Conservation (phyloP, 2,329 filamentous ascomycete genomes). For the Ophiostoma perfectum region DNA sequence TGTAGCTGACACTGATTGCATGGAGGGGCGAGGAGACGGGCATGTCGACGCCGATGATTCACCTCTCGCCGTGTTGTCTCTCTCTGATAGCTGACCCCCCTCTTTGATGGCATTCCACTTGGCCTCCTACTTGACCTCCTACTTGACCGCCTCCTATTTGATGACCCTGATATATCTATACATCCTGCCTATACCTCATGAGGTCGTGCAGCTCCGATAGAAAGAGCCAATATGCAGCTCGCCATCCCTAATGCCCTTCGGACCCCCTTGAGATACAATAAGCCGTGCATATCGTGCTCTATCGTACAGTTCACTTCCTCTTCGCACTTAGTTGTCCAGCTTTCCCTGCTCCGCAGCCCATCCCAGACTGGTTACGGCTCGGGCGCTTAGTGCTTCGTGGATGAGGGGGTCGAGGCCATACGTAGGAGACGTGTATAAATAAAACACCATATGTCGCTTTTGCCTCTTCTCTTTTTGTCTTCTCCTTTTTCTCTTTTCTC, state of each 20-base stretch:
- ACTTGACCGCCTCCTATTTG: background rate
- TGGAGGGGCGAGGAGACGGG: background rate
- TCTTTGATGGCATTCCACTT: background rate
- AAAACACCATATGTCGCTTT: background rate
- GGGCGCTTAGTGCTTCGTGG: background rate
- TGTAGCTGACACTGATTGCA: too few species aligned
- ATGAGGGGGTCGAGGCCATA: background rate
- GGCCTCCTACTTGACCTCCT: background rate
- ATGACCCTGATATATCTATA: background rate
- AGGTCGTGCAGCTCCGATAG: background rate
- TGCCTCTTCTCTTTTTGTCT: background rate
- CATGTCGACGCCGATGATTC: background rate
- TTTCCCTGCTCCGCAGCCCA: background rate
- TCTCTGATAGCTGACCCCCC: background rate
- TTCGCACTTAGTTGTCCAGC: background rate
- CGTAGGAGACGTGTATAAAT: conserved; percentile 4
- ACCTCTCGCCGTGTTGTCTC: background rate
- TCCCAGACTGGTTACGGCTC: background rate
- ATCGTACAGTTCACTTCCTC: background rate
- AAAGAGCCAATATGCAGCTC: background rate
- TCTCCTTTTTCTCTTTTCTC: background rate
- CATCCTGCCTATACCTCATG: too few species aligned
- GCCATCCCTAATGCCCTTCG: background rate
- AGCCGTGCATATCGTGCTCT: background rate
- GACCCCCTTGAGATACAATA: background rate